Percentiles rank a stretch among this genome's conserved stretches.
Conservation (phyloP, 1,284 basidiomycete genomes). For the Ganoderma multipileum region DNA sequence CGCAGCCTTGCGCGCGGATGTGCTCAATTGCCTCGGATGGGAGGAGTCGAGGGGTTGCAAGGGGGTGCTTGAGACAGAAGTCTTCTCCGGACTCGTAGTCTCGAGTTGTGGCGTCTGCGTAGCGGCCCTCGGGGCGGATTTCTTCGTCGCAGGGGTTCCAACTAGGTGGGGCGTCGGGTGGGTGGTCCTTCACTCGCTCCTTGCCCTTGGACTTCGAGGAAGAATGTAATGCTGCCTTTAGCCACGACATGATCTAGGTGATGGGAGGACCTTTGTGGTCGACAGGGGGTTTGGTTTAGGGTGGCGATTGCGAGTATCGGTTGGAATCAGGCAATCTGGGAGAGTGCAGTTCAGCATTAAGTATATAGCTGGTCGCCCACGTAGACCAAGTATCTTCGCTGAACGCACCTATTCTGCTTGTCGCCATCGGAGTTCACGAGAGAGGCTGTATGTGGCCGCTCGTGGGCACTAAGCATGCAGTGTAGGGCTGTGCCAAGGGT, state of each 20-base stretch:
- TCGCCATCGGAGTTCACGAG: background rate
- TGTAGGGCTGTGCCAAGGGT: background rate
- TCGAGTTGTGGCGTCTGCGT: conserved; percentile 58
- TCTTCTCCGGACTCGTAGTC: conserved; percentile 56
- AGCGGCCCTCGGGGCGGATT: conserved; percentile 53
- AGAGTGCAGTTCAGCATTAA: background rate
- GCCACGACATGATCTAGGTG: conserved; percentile 20
- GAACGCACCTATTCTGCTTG: background rate
- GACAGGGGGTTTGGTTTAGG: background rate
- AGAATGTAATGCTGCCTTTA: conserved; percentile 10
- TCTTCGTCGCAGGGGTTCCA: conserved; percentile 58
- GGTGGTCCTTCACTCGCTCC: conserved; percentile 14
- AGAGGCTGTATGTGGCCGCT: background rate
- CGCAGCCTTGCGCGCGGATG: conserved; percentile 52
- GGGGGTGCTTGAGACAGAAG: conserved; percentile 54
- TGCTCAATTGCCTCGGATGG: conserved; percentile 55
- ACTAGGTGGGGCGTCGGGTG: conserved; percentile 45
- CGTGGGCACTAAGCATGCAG: too few relatives aligned
- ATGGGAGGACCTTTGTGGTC: background rate
- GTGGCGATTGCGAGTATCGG: background rate
- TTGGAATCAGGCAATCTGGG: background rate
- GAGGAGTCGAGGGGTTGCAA: conserved; percentile 50
- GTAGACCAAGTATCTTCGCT: background rate
- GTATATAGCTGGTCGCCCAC: background rate
- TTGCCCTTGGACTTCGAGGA: conserved; percentile 21